Evolutionary conservation across 192 early-diverging fungal species (phyloP).

Genomic region (Kickxella alabastrina): DNA sequence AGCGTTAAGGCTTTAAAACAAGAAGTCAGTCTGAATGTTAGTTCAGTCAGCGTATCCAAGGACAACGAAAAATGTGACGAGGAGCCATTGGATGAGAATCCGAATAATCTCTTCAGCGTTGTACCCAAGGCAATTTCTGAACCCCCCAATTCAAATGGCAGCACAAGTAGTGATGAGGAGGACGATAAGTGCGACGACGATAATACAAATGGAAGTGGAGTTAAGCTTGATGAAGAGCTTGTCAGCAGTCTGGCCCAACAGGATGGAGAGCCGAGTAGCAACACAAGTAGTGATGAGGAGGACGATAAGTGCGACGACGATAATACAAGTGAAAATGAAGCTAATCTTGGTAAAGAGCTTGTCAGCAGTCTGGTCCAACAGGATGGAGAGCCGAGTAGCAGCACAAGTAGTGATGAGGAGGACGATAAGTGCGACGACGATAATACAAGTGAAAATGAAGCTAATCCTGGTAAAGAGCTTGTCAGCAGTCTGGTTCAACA

Average conservation of each 20-base stretch:
- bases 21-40: too few species aligned
- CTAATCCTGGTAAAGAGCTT: too few species aligned
- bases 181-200: background rate
- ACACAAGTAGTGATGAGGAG: background rate
- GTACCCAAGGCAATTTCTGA: background rate
- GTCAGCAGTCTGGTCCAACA: background rate
- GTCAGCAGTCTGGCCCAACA: background rate
- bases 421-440: background rate
- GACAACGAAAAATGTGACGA: conserved; percentile 1
- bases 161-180: background rate
- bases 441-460: background rate
- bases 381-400: too few species aligned
- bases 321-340: background rate
- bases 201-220: background rate
- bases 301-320: background rate
- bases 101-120: background rate
- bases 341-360: too few species aligned
- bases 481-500: background rate
- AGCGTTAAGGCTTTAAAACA: too few species aligned
- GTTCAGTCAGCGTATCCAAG: too few species aligned
- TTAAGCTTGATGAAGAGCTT: too few species aligned
- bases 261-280: too few species aligned
- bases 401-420: background rate
- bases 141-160: background rate
- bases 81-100: background rate